Evolutionary conservation across 371 early-diverging fungal species (phyloP).

Genomic region (Fennellomyces sp.): DNA sequence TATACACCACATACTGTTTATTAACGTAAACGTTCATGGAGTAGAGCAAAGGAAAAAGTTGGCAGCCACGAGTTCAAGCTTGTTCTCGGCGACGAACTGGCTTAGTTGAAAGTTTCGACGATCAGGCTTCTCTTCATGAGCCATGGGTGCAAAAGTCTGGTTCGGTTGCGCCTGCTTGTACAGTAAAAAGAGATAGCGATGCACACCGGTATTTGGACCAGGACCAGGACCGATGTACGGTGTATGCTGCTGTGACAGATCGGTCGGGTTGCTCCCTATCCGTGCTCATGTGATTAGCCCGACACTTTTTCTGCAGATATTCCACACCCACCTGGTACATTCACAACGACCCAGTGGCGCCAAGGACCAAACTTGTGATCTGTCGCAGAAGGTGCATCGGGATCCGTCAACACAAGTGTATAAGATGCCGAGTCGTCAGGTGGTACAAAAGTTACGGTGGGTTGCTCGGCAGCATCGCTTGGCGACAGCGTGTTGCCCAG

Average conservation of each 20-base stretch:
- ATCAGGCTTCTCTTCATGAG: conserved; percentile 27
- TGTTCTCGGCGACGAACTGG: conserved; percentile 45
- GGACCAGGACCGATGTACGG: conserved; percentile 64
- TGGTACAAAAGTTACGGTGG: conserved; percentile 45
- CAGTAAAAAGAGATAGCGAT: conserved; percentile 67
- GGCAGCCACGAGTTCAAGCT: conserved; percentile 53
- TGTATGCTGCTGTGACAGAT: conserved; percentile 21
- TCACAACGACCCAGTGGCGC: conserved; percentile 68
- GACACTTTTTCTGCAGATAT: background rate
- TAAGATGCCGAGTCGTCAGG: background rate
- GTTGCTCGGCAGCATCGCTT: conserved; percentile 34
- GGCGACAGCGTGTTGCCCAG: conserved; percentile 53
- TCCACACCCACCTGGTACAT: conserved; percentile 47
- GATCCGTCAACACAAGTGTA: conserved; percentile 44
- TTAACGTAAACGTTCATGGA: background rate
- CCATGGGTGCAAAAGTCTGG: conserved; percentile 23
- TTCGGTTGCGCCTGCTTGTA: conserved; percentile 51
- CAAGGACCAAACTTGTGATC: conserved; percentile 58
- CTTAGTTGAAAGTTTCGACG: conserved; percentile 50
- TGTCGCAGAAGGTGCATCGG: conserved; percentile 65
- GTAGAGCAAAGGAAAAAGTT: conserved; percentile 52
- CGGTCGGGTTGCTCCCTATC: background rate
- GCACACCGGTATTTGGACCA: conserved; percentile 55
- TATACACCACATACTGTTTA: too few relatives aligned
- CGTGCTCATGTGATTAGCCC: too few relatives aligned